Conservation (phyloP, 2,329 filamentous ascomycete genomes). For the Trichoderma polysporum region DNA sequence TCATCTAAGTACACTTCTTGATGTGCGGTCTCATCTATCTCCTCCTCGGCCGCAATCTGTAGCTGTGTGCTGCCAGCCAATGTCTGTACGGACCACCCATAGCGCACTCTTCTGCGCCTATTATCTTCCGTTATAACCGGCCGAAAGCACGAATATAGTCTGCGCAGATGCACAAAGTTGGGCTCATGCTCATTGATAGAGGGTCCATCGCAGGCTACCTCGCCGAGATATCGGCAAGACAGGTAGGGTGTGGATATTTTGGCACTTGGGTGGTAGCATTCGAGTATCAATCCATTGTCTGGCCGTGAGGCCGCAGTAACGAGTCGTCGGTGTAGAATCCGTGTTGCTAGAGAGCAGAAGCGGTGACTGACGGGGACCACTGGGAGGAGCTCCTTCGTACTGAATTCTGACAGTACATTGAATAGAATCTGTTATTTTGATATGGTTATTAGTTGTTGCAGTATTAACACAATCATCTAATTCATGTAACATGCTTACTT, state of each 20-base stretch:
- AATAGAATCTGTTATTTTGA: slow-evolving; percentile 47
- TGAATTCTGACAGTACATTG: slow-evolving; percentile 48
- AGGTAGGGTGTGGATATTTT: slow-evolving; percentile 68
- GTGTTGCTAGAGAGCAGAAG: slow-evolving; percentile 61
- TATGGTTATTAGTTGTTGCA: neutral
- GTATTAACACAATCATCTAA: neutral
- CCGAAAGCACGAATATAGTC: slow-evolving; percentile 69
- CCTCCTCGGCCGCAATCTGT: slow-evolving; percentile 10
- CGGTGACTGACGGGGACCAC: slow-evolving; percentile 60
- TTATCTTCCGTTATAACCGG: slow-evolving; percentile 60
- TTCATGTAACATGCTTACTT: neutral
- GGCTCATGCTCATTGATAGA: slow-evolving; percentile 17
- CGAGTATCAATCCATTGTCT: slow-evolving; percentile 65
- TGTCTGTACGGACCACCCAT: slow-evolving; percentile 7
- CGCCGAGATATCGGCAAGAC: slow-evolving; percentile 64
- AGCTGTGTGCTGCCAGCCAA: neutral
- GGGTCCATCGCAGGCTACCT: slow-evolving; percentile 34
- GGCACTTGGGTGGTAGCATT: slow-evolving; percentile 73
- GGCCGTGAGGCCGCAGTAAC: slow-evolving; percentile 36
- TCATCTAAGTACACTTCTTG: slow-evolving; percentile 60
- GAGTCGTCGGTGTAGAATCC: slow-evolving; percentile 64
- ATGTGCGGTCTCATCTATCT: slow-evolving; percentile 19
- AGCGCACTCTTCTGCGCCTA: slow-evolving; percentile 36
- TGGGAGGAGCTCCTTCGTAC: slow-evolving; percentile 53
- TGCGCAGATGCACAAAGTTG: slow-evolving; percentile 44